These are phyloP conservation scores for Rhizopogon vinicolor DNA, from an alignment of 768 basidiomycete genomes.

Conservation along the genomic window DNA sequence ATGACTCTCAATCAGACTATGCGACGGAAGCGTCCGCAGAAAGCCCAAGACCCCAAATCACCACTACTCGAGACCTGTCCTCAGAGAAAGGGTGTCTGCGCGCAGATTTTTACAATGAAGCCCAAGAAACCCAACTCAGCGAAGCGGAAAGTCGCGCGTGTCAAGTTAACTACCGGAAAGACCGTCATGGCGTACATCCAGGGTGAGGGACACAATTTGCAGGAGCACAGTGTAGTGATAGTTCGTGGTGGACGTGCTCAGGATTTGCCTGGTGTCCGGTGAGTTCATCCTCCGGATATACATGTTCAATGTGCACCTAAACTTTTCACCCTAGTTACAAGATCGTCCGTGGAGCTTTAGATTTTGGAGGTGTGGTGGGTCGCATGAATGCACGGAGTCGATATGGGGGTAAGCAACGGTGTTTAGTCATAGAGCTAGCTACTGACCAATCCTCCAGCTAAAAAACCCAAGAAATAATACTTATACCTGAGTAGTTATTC, in stretches of 20 bases:
- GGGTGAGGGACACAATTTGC: conserved; percentile 96
- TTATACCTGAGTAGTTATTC: neutral
- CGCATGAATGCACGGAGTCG: conserved; percentile 79
- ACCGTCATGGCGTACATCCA: conserved; percentile 91
- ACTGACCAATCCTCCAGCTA: conserved; percentile 37
- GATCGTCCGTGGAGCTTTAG: conserved; percentile 86
- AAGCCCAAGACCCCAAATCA: conserved; percentile 46
- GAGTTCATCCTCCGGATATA: conserved; percentile 17
- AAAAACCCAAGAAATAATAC: conserved; percentile 78
- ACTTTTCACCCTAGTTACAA: conserved; percentile 66
- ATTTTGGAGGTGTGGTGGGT: conserved; percentile 87
- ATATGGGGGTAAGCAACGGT: conserved; percentile 70
- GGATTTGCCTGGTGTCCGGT: conserved; percentile 98
- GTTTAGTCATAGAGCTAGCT: neutral
- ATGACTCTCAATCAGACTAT: conserved; percentile 88
- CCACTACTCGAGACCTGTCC: conserved; percentile 78
- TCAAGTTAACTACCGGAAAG: conserved; percentile 88
- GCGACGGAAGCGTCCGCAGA: conserved; percentile 61
- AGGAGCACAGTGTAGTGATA: conserved; percentile 95
- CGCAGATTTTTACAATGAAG: conserved; percentile 71
- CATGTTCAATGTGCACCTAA: neutral
- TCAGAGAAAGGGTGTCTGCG: conserved; percentile 91
- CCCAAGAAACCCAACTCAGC: conserved; percentile 99
- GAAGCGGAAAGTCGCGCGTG: conserved; percentile 92
- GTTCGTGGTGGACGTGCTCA: conserved; percentile 95